These are phyloP conservation scores for Hypoxylon sp. DNA, from an alignment of 2,329 filamentous ascomycete species.

Conservation along the genomic window DNA sequence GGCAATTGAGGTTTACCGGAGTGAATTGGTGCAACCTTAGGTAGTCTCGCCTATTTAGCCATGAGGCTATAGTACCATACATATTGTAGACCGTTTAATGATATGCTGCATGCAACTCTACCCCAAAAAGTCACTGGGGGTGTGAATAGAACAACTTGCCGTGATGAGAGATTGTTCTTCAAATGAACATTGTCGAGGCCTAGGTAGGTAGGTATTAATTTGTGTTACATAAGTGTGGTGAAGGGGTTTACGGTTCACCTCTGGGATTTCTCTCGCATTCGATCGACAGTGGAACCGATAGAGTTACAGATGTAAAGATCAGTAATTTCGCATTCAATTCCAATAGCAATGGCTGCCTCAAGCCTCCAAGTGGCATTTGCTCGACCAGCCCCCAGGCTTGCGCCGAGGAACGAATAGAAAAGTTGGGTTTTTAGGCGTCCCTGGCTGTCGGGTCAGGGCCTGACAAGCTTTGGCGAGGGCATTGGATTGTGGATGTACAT, in stretches of 20 bases:
- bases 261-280: neutral
- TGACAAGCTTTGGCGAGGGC: slow-evolving; percentile 22
- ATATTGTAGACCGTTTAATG: slow-evolving; percentile 4
- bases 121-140: neutral
- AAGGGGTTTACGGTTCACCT: slow-evolving; percentile 4
- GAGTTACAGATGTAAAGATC: slow-evolving; percentile 18
- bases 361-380: slow-evolving; percentile 14
- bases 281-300: slow-evolving; percentile 11
- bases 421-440: slow-evolving; percentile 18
- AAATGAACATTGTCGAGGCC: neutral
- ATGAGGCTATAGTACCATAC: slow-evolving; percentile 22
- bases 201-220: neutral
- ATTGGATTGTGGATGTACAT: slow-evolving; percentile 13
- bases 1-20: slow-evolving; percentile 25
- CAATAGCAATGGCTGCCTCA: slow-evolving; percentile 4
- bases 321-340: neutral
- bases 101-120: slow-evolving; percentile 1
- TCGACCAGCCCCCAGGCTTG: slow-evolving; percentile 3
- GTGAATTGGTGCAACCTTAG: slow-evolving; percentile 26
- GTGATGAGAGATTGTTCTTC: neutral
- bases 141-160: slow-evolving; percentile 1
- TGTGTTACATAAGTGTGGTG: neutral
- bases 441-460: slow-evolving; percentile 35
- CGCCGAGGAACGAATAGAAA: slow-evolving; percentile 6
- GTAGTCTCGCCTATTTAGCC: slow-evolving; percentile 33